These are phyloP conservation scores for Saccharomycopsis fibuligera DNA, from an alignment of 805 yeast species.

Conservation along the genomic window DNA sequence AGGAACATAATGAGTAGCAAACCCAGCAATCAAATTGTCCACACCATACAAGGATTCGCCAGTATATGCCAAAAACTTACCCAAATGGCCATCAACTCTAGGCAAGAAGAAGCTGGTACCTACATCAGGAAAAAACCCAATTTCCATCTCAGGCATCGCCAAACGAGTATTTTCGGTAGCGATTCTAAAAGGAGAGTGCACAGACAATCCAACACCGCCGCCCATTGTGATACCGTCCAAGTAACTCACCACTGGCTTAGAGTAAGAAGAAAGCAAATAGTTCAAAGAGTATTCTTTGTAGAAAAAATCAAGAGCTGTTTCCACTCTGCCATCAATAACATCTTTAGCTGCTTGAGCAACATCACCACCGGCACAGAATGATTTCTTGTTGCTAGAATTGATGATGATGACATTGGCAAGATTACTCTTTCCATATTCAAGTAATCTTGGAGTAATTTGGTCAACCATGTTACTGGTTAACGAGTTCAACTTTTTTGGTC, in stretches of 20 bases:
- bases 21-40: constrained; percentile 78
- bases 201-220: constrained; percentile 90
- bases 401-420: constrained; percentile 51
- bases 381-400: constrained; percentile 51
- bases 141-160: constrained; percentile 98
- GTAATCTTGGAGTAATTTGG: constrained; percentile 62
- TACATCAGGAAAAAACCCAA: constrained; percentile 94
- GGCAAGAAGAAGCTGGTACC: constrained; percentile 90
- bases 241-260: constrained; percentile 76
- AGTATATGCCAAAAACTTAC: constrained; percentile 80
- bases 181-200: constrained; percentile 86
- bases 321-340: constrained; percentile 42
- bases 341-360: constrained; percentile 70
- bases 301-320: constrained; percentile 59
- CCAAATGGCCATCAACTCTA: constrained; percentile 72
- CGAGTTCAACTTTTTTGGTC: constrained; percentile 82
- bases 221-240: constrained; percentile 97
- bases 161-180: constrained; percentile 87
- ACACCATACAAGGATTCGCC: constrained; percentile 72
- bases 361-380: constrained; percentile 96
- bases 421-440: constrained; percentile 69
- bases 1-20: constrained; percentile 86
- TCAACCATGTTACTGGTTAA: constrained; percentile 69
- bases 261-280: constrained; percentile 69
- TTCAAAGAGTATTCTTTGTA: constrained; percentile 75